phyloP scores from a whole-genome alignment of 2,329 filamentous ascomycete species.

The Aureobasidium uvarum region DNA sequence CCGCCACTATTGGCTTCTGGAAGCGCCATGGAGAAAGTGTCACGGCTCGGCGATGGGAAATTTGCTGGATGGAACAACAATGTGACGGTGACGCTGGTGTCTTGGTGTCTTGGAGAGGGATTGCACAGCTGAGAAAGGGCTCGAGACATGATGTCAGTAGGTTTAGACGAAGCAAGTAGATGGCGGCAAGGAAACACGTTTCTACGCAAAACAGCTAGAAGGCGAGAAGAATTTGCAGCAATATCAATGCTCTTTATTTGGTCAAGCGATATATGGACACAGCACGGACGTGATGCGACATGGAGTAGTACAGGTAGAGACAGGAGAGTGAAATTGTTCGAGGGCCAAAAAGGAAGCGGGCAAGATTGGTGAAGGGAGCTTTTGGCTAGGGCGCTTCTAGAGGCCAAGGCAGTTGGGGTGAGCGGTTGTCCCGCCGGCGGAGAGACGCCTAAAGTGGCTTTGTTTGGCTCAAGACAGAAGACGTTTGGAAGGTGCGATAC shows the following conservation, averaged over 20 bases:
- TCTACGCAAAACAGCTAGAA: constrained; percentile 23
- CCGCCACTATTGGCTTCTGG: constrained; percentile 24
- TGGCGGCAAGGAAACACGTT: neutral
- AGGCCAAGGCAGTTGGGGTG: constrained; percentile 10
- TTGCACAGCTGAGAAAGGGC: neutral
- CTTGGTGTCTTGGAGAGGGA: neutral
- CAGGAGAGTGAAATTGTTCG: neutral
- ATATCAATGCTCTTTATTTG: neutral
- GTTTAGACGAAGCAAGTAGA: neutral
- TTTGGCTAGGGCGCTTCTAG: constrained; percentile 21
- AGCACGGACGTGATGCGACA: constrained; percentile 16
- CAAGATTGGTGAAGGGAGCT: constrained; percentile 4
- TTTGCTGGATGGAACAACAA: neutral
- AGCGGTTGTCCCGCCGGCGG: constrained; percentile 20
- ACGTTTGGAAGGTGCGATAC: neutral
- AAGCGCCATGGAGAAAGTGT: constrained; percentile 14
- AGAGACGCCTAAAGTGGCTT: constrained; percentile 16
- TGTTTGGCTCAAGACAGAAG: neutral
- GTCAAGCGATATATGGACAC: constrained; percentile 6
- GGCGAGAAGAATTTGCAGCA: constrained; percentile 16
- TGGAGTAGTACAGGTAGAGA: neutral
- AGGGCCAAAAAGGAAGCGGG: neutral
- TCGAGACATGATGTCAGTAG: constrained; percentile 13
- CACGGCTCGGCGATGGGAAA: constrained; percentile 11
- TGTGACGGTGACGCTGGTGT: constrained; percentile 8